These are phyloP conservation scores for Forsythia viridissima DNA, from an alignment of 257 asterid genomes.

Conservation along the genomic window DNA sequence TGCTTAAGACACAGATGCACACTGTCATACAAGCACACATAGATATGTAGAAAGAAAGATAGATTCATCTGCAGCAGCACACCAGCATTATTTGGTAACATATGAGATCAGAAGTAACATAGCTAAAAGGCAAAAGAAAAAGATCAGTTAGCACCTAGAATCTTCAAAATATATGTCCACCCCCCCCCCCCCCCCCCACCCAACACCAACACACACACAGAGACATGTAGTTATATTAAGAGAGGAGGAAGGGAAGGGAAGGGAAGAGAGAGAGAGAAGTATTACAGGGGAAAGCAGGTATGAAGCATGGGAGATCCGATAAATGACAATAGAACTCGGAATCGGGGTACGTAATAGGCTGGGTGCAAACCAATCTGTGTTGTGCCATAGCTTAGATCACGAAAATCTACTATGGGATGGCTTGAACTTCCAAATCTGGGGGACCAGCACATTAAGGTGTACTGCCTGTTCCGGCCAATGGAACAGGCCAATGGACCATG, in stretches of 20 bases:
- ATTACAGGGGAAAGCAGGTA: not conserved
- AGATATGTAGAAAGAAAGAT: slow-evolving; percentile 10
- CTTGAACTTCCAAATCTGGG: no score
- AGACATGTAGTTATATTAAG: no score
- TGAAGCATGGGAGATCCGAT: not conserved
- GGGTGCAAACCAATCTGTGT: no score
- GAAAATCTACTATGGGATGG: no score
- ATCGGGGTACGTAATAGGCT: no score
- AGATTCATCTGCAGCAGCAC: slow-evolving; percentile 13
- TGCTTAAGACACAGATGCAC: not conserved
- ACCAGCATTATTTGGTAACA: slow-evolving; percentile 12
- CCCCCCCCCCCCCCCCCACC: no score
- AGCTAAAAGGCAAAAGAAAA: not conserved
- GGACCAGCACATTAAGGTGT: no score
- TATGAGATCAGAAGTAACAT: not conserved
- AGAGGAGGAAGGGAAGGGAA: no score
- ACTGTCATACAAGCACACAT: not conserved
- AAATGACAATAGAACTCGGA: not conserved
- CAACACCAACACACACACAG: no score
- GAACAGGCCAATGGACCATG: no score
- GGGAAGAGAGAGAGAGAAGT: not conserved
- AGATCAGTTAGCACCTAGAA: not conserved
- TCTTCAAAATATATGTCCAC: not conserved
- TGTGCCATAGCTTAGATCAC: no score
- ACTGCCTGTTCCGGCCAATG: no score